Conservation (phyloP, 1,284 basidiomycete genomes). For the Puccinia coronata region DNA sequence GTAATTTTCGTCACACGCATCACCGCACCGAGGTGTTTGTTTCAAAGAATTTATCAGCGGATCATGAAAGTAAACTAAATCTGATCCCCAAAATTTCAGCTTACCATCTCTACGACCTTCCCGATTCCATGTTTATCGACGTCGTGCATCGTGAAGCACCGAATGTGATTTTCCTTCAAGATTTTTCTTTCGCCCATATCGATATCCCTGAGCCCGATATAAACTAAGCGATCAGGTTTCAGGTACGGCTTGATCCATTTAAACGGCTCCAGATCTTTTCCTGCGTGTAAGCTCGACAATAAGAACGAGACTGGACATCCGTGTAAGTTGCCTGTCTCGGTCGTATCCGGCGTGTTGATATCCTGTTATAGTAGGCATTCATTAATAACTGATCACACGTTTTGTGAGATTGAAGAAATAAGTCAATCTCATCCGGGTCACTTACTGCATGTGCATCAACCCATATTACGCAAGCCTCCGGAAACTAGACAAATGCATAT, state of each 20-base stretch:
- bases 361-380: no score
- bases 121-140: constrained; percentile 95
- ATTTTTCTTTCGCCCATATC: constrained; percentile 87
- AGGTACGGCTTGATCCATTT: constrained; percentile 78
- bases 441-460: constrained; percentile 61
- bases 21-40: no score
- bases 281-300: constrained; percentile 58
- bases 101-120: constrained; percentile 51
- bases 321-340: constrained; percentile 86
- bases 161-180: constrained; percentile 82
- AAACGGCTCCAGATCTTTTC: constrained; percentile 63
- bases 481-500: constrained; percentile 59
- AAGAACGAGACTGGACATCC: constrained; percentile 98
- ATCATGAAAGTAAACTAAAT: no score
- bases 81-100: no score
- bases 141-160: constrained; percentile 96
- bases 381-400: no score
- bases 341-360: constrained; percentile 41
- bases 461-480: constrained; percentile 83
- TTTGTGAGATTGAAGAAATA: no score
- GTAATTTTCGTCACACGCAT: constrained; percentile 63
- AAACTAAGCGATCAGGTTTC: constrained; percentile 74
- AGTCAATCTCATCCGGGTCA: not conserved
- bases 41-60: no score
- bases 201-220: constrained; percentile 93